These are phyloP conservation scores for Chloranthus sessilifolius DNA, from an alignment of 164 flowering plant species.

Conservation along the genomic window DNA sequence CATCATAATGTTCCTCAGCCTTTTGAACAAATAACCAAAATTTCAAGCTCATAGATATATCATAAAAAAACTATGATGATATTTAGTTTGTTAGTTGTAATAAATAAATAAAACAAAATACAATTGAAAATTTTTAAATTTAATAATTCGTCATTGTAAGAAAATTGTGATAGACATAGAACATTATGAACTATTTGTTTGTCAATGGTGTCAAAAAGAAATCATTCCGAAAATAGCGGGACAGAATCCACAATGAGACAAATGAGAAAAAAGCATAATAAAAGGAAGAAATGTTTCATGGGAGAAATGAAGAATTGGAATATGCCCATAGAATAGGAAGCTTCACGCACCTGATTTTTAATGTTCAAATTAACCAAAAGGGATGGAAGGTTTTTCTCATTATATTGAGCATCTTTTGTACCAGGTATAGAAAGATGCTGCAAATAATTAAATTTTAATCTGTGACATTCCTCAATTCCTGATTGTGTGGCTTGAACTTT, in stretches of 20 bases:
- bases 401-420: slow-evolving; percentile 16
- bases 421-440: slow-evolving; percentile 9
- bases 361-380: slow-evolving; percentile 10
- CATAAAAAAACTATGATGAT: too few species aligned
- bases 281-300: neutral
- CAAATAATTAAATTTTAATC: slow-evolving; percentile 25
- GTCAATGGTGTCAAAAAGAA: neutral
- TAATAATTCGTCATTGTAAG: too few species aligned
- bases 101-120: too few species aligned
- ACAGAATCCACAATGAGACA: neutral
- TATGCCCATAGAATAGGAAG: neutral
- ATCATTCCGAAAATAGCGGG: neutral
- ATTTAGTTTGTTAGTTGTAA: too few species aligned
- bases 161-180: too few species aligned
- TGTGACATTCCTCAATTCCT: slow-evolving; percentile 36
- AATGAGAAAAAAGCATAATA: neutral
- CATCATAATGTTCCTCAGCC: too few species aligned
- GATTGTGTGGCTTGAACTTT: slow-evolving; percentile 32
- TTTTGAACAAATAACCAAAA: too few species aligned
- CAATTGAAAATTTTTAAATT: too few species aligned
- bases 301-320: neutral
- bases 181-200: neutral
- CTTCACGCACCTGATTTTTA: slow-evolving; percentile 31
- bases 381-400: slow-evolving; percentile 12
- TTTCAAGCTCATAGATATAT: too few species aligned